Base-by-base conservation (phyloP, 73 alveolate genomes). In the Paramecium octaurelia region DNA sequence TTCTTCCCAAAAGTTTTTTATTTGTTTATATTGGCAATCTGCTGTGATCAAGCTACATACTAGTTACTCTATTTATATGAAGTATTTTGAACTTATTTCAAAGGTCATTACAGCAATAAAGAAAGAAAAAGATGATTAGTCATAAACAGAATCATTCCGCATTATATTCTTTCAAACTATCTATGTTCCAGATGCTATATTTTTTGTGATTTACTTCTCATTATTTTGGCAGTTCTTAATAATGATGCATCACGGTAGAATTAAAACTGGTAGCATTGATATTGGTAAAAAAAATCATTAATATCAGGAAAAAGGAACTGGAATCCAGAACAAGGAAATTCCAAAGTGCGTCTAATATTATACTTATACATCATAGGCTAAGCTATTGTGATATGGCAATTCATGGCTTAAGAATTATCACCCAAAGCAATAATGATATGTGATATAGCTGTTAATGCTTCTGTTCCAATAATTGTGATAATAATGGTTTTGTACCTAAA, bases 111-210 rank as follows among this genome's bases (percentile, higher is more conserved):
- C 58, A 21, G 60, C 38, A 75, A 75, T 38, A 54, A 54, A 18
- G 31, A 20, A 54, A 12, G 58, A 38, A 12, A 38, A 36, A 21
- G 64, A 42, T 42, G 38, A 54, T 16, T 1, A 54, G 2, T 54
- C 88, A 75, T 75, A 38, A 75, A 12, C 42, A n/a, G 59, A 73
- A 14, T 35, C 40, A 73, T 73, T 31, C 60, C 59, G 59, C n/a
- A 31, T 73, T 36, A 36, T 73, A 11, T 73, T 73, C 64, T 36
- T 80, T 42, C 46, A 80, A 42, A 80, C 75, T 0, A 43, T 46
- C 1, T 80, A 80, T 43, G 48, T 80, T 3, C 91, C 91, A 31
- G 91, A 80, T 80, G 91, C 91, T 11, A 80, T 80, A 8, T 80
- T 80, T 46, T 80, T 80, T 24, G 57, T 80, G 6, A 24, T 80